Conservation (phyloP, 305 asterid genomes). For the Fraxinus dipetala region DNA sequence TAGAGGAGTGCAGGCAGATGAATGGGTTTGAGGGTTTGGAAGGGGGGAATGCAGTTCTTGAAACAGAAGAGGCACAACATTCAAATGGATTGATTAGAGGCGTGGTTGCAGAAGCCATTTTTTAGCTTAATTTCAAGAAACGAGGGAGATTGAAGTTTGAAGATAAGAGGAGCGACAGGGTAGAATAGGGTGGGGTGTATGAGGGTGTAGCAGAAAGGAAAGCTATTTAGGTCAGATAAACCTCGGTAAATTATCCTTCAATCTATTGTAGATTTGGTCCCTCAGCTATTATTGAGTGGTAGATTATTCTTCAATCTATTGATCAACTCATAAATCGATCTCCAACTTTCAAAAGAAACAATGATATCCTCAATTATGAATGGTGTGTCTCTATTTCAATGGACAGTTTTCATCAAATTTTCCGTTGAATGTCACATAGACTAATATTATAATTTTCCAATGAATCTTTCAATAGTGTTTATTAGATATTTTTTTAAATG, state of each 20-base stretch:
- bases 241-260: not conserved
- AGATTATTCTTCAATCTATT: no score
- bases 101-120: slow-evolving; percentile 40
- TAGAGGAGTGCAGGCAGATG: not conserved
- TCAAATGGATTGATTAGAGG: slow-evolving; percentile 36
- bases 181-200: not conserved
- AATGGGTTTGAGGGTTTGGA: not conserved
- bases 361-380: no score
- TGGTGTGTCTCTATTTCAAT: no score
- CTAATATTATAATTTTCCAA: no score
- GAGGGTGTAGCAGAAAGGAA: not conserved
- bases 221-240: not conserved
- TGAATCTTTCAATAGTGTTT: no score
- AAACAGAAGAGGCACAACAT: slow-evolving; percentile 29
- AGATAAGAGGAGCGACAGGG: not conserved
- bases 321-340: no score
- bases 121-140: not conserved
- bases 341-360: no score
- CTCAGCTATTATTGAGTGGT: no score
- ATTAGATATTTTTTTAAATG: no score
- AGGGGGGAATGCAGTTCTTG: slow-evolving; percentile 26
- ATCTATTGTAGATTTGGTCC: no score
- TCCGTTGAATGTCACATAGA: no score
- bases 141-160: not conserved
- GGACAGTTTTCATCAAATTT: no score